Base-by-base conservation (phyloP, 441 rosid genomes). In the Erodium trifolium region DNA sequence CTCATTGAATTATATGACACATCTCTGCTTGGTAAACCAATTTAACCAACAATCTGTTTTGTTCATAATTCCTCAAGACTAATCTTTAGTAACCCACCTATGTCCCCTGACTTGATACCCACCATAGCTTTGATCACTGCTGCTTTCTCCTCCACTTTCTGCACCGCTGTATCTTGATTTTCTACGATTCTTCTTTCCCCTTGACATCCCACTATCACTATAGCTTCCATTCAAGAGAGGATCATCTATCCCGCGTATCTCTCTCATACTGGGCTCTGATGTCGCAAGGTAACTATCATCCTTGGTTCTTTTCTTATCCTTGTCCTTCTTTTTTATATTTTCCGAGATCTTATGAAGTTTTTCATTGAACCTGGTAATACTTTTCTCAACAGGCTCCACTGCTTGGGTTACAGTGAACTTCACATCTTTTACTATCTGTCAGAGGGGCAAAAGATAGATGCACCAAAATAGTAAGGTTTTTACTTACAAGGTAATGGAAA, bases 371-470 rank as follows among this genome's bases (percentile, higher is more conserved):
- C 85, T 88, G 7, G 92, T 85, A 72, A 95, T 86, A 43, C 98
- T 94, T 79, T 95, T 92, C 78, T 95, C 99, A 82, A 95, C 82
- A 29, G 98, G 99, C 78, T 84, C 95, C 72, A 89, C 98, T 5
- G 99, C 99, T 82, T 95, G 98, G 80, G 83, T 92, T 73, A 95
- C 96, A 0, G 98, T 91, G 83, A 90, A 90, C 80, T 76, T 95
- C 78, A 95, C 89, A 77, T 95, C 99, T 13, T 86, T 88, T 66
- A 92, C 97, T 70, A 95, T 95, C 99, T 92, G 90, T 29, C 2
- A 23, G 2, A 23, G 27, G 27, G 27, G 2, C 27, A 23, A 23
- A 35, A 37, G 71, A 34, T 49, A 70, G 72, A 64, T 72, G 43
- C 43, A 37, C 47, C 53, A 67, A 34, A 66, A 13, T 62, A 59